Evolutionary conservation across 768 basidiomycete genomes (phyloP).

Genomic region (Pleurotus tuber-regium): DNA sequence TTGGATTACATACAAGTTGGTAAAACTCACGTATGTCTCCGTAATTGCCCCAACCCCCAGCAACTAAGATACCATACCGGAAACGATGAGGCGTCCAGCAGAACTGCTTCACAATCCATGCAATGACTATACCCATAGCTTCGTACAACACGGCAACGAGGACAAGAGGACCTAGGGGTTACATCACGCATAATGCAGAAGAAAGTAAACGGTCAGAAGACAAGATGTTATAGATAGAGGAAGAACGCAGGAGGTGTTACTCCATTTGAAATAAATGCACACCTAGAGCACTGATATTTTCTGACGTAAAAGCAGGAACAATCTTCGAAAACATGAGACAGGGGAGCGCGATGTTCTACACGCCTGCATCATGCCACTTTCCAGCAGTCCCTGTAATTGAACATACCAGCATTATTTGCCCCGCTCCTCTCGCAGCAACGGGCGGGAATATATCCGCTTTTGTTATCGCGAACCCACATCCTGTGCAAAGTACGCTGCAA

Average conservation of each 20-base stretch:
- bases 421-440: conserved; percentile 55
- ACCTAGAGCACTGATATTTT: conserved; percentile 58
- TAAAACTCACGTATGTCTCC: conserved; percentile 63
- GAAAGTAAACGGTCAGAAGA: background rate
- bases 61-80: conserved; percentile 65
- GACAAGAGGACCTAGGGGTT: conserved; percentile 53
- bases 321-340: conserved; percentile 72
- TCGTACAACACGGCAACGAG: conserved; percentile 63
- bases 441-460: conserved; percentile 60
- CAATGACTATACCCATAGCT: conserved; percentile 48
- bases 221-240: background rate
- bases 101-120: conserved; percentile 53
- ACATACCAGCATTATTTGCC: conserved; percentile 55
- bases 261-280: conserved; percentile 13
- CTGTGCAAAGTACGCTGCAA: conserved; percentile 50
- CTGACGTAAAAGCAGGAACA: conserved; percentile 58
- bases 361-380: background rate
- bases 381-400: background rate
- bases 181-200: background rate
- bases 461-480: conserved; percentile 55
- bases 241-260: background rate
- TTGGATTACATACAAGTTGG: background rate
- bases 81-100: conserved; percentile 82
- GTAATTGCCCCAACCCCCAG: conserved; percentile 68
- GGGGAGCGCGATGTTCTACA: conserved; percentile 56